Conservation (phyloP, 441 rosid genomes). For the Theobroma grandiflorum region DNA sequence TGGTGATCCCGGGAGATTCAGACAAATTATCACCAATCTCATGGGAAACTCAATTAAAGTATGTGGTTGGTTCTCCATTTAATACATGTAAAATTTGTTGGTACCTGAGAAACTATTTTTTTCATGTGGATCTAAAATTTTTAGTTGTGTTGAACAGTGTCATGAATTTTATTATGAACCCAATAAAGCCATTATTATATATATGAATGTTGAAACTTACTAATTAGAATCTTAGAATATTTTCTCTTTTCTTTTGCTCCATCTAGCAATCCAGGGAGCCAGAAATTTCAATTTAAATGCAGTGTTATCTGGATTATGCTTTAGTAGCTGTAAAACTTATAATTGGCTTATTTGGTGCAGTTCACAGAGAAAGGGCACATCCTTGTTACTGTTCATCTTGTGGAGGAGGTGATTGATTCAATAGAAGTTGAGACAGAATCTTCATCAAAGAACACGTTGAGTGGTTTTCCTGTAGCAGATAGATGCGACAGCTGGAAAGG, state of each 20-base stretch:
- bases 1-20: conserved; percentile 93
- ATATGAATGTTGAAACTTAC: neutral
- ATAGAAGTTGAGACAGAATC: conserved; percentile 61
- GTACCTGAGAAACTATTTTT: neutral
- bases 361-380: conserved; percentile 94
- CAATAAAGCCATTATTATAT: neutral
- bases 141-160: neutral
- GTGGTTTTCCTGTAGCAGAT: conserved; percentile 86
- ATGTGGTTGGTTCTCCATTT: conserved; percentile 35
- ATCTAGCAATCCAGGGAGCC: neutral
- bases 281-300: neutral
- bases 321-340: conserved; percentile 24
- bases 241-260: neutral
- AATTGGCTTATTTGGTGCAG: conserved; percentile 43
- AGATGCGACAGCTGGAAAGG: conserved; percentile 71
- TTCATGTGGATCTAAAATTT: conserved; percentile 5
- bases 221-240: neutral
- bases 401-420: conserved; percentile 69
- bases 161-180: neutral
- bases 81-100: neutral
- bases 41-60: conserved; percentile 98
- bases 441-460: conserved; percentile 64
- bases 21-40: conserved; percentile 91
- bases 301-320: neutral
- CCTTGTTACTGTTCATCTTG: conserved; percentile 82